Evolutionary conservation across 2,329 filamentous ascomycete genomes (phyloP), one percentile per base, ranked within the genome.

Genomic region (Neonectria sp.): DNA sequence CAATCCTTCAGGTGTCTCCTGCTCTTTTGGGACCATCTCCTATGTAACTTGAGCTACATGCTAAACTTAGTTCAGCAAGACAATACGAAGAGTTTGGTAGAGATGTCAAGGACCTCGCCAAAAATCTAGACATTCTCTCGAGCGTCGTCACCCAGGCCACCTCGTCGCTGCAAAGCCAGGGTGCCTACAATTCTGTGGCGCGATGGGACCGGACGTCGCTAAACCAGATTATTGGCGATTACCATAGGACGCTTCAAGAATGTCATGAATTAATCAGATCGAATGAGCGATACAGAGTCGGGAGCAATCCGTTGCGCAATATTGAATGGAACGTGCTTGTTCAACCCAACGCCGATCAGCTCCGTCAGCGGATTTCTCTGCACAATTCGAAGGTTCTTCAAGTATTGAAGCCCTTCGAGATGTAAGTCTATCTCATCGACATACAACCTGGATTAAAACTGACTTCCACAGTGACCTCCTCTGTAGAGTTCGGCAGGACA

Each of bases 321-420:
- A 70, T 82, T 25, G 77, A 79, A 62, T 82, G 79, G 79, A 82
- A 82, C 65, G 69, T 78, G 1, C 70, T 81, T 15, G 78, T 81
- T 6, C 77, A 79, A 55, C 79, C 79, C 1, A 68, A 53, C 15
- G 80, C 75, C 27, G 78, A 81, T 24, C 72, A 74, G 27, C 69
- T 82, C 8, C 77, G 79, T 6, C 67, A 73, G 35, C 72, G 75
- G 7, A 79, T 82, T 24, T 65, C 69, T n/a, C 65, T 81, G 17
- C 80, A 82, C 60, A 80, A 78, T 63, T 75, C 76, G 24, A 80
- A 79, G 61, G 71, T 82, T 8, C 62, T 76, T 15, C 78, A 78
- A 35, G 66, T 81, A 1, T 53, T 82, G 40, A 79, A 79, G 55
- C 80, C 80, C 1, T 80, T 82, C 49, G 78, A 82, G 57, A 79